These are phyloP conservation scores for Suhomyces canberraensis DNA, from an alignment of 805 yeast genomes.

Conservation along the genomic window DNA sequence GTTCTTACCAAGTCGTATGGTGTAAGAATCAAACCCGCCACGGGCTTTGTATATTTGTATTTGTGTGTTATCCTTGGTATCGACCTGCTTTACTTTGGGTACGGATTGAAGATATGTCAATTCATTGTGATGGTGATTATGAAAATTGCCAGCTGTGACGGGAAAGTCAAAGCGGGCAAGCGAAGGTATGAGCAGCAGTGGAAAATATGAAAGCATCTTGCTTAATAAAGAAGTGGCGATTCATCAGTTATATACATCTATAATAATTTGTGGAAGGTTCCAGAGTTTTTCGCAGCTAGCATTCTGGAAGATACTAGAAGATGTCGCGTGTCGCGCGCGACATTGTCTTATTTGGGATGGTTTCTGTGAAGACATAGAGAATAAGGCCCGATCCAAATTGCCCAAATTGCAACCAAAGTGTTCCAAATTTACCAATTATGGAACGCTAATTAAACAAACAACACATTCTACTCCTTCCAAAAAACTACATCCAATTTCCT, in stretches of 20 bases:
- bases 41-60: slow-evolving; percentile 17
- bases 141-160: not conserved
- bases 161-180: not conserved
- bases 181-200: not conserved
- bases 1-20: slow-evolving; percentile 15
- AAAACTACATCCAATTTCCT: too few species aligned
- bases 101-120: not conserved
- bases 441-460: too few species aligned
- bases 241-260: too few species aligned
- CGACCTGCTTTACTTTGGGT: slow-evolving; percentile 14
- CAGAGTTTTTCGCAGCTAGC: slow-evolving; percentile 2
- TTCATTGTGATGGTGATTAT: not conserved
- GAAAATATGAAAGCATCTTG: not conserved
- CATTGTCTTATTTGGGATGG: too few species aligned
- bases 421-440: too few species aligned
- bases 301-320: slow-evolving; percentile 3
- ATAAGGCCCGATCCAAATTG: too few species aligned
- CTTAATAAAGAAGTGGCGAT: too few species aligned
- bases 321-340: not conserved
- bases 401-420: too few species aligned
- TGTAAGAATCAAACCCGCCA: slow-evolving; percentile 19
- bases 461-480: too few species aligned
- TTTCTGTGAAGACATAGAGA: not conserved
- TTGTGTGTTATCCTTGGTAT: slow-evolving; percentile 14
- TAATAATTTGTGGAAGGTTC: not conserved